Conservation (phyloP, 371 early-diverging fungal genomes). For the Mortierella sp. region DNA sequence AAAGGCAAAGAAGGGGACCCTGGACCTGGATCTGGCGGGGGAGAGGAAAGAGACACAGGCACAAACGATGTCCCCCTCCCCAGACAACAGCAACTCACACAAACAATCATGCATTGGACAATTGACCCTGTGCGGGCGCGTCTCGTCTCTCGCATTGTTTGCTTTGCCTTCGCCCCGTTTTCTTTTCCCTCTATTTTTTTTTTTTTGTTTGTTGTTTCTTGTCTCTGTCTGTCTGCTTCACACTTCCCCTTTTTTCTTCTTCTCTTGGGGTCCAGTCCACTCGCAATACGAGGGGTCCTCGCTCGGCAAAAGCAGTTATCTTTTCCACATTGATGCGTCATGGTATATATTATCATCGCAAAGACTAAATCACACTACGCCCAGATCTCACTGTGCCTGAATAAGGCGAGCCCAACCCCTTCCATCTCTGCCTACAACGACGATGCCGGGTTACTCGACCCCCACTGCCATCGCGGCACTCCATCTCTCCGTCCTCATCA, state of each 20-base stretch:
- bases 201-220: background rate
- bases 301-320: background rate
- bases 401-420: background rate
- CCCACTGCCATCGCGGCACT: slow-evolving; percentile 19
- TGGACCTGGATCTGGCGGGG: slow-evolving; percentile 1
- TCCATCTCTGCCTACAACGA: background rate
- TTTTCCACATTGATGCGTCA: background rate
- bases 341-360: background rate
- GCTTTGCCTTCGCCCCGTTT: slow-evolving; percentile 12
- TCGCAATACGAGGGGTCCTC: background rate
- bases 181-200: slow-evolving; percentile 5
- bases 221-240: background rate
- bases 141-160: slow-evolving; percentile 4
- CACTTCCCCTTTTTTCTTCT: background rate
- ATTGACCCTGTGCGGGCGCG: too few species aligned
- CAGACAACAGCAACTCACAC: background rate
- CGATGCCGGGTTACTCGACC: background rate
- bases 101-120: background rate
- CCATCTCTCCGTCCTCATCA: slow-evolving; percentile 32
- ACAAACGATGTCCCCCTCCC: background rate
- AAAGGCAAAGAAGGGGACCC: background rate
- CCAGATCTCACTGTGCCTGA: background rate
- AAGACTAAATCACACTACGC: background rate
- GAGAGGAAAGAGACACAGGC: too few species aligned
- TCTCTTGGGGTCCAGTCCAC: slow-evolving; percentile 4